phyloP scores from a whole-genome alignment of 441 rosid species.

The Theobroma grandiflorum region DNA sequence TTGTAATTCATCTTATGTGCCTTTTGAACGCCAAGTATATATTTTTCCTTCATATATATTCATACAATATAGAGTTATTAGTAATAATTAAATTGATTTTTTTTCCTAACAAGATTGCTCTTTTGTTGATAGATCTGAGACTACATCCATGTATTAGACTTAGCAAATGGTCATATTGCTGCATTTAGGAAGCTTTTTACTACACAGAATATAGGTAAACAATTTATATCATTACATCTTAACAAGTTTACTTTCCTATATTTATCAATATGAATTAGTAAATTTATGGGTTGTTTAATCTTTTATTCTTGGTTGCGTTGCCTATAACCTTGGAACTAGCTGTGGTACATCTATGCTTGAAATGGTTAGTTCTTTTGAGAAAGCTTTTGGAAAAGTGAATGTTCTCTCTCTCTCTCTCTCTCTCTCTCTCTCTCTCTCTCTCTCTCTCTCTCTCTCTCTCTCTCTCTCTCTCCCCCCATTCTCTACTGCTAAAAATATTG shows the following conservation, averaged over 20 bases:
- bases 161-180: slow-evolving; percentile 81
- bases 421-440: too few relatives aligned
- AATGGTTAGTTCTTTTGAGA: slow-evolving; percentile 82
- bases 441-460: not conserved
- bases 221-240: slow-evolving; percentile 2
- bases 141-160: slow-evolving; percentile 77
- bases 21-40: not conserved
- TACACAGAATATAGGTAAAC: slow-evolving; percentile 57
- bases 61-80: not conserved
- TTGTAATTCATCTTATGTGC: not conserved
- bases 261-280: not conserved
- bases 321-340: slow-evolving; percentile 76
- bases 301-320: slow-evolving; percentile 56
- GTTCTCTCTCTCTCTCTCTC: slow-evolving; percentile 8
- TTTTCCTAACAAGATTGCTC: not conserved
- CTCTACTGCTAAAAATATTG: slow-evolving; percentile 14
- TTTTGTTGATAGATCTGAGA: slow-evolving; percentile 59
- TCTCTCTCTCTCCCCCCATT: not conserved
- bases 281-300: not conserved
- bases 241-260: not conserved
- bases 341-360: slow-evolving; percentile 71
- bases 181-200: slow-evolving; percentile 63
- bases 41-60: not conserved
- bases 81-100: too few relatives aligned
- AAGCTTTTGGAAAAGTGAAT: slow-evolving; percentile 83